A percentile compares a stretch with the other conserved stretches of the same genome.
Evolutionary conservation across 768 basidiomycete genomes (phyloP).

Genomic region (Podaxis rugospora): DNA sequence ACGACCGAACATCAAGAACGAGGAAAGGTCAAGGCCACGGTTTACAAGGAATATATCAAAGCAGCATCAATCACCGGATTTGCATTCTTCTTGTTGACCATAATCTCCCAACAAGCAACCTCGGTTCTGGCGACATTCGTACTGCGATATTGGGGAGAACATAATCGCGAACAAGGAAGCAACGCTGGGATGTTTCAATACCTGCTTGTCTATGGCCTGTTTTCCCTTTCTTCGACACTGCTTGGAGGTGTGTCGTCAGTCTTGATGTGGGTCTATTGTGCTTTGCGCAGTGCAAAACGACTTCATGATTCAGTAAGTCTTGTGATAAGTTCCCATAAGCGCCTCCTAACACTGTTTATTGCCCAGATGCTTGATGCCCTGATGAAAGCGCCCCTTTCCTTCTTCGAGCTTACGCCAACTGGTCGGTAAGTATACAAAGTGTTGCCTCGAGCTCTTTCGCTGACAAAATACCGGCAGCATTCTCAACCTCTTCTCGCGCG

Average conservation of each 20-base stretch:
- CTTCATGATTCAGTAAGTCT: constrained; percentile 71
- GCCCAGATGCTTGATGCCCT: constrained; percentile 73
- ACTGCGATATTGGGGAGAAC: constrained; percentile 80
- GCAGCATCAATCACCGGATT: constrained; percentile 79
- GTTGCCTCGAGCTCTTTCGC: neutral
- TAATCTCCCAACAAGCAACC: constrained; percentile 51
- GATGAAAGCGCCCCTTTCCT: constrained; percentile 78
- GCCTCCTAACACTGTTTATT: neutral
- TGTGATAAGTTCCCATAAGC: neutral
- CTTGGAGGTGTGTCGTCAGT: constrained; percentile 54
- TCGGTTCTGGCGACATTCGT: constrained; percentile 60
- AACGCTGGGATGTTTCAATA: constrained; percentile 58
- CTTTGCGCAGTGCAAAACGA: constrained; percentile 65
- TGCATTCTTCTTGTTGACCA: constrained; percentile 52
- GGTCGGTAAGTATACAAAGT: constrained; percentile 50
- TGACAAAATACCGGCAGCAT: constrained; percentile 44
- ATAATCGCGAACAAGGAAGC: constrained; percentile 55
- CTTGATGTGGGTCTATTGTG: constrained; percentile 74
- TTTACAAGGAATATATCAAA: constrained; percentile 75
- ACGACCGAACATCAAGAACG: constrained; percentile 73
- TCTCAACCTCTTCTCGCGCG: constrained; percentile 87
- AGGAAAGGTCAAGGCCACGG: constrained; percentile 72
- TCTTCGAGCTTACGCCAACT: constrained; percentile 87
- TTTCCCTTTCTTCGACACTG: constrained; percentile 54
- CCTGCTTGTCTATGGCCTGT: constrained; percentile 62